Evolutionary conservation across 345 rosid genomes (phyloP), one percentile per base, ranked within the genome.

Genomic region (Jatropha curcas): DNA sequence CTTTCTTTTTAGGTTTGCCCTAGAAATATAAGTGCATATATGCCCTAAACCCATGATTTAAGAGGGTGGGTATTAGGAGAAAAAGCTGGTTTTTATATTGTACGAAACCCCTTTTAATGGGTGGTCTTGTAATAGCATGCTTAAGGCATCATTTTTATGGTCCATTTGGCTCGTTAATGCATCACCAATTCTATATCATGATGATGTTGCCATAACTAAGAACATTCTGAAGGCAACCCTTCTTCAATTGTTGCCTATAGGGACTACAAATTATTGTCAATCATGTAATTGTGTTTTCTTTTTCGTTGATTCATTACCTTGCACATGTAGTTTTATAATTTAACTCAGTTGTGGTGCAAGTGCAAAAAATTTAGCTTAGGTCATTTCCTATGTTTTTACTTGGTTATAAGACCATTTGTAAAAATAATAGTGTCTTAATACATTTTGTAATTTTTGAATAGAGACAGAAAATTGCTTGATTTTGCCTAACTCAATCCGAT

Each of bases 181-280:
- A 77, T 55, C 28, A 59, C 22, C 51, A 33, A 68, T 79, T n/a
- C 67, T 63, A 31, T 28, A 72, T 51, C 64, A 79, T 85, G 71
- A 79, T 81, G 73, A 67, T 85, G 88, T 57, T 76, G 77, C 55
- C 46, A 25, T 8, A 77, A 71, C 61, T 3, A 83, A 79, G 76
- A 79, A 83, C 86, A 81, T 31, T 55, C 35, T 58, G 60, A 60
- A 67, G 27, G 50, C 48, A 60, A 63, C 43, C 41, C 60, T 52
- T 71, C 48, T 71, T 28, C 34, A 33, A 43, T 73, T 80, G 83
- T 73, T 82, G 73, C 57, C 70, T 48, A 27, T 64, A 65, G 71
- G 68, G 72, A 76, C 57, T 69, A 76, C 67, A 71, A 41, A 53
- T 57, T 68, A 76, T 72, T 60, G 30, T 74, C 45, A 70, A 78